These are phyloP conservation scores for Dioszegia aurantiaca DNA, from an alignment of 768 basidiomycete species.

Conservation along the genomic window DNA sequence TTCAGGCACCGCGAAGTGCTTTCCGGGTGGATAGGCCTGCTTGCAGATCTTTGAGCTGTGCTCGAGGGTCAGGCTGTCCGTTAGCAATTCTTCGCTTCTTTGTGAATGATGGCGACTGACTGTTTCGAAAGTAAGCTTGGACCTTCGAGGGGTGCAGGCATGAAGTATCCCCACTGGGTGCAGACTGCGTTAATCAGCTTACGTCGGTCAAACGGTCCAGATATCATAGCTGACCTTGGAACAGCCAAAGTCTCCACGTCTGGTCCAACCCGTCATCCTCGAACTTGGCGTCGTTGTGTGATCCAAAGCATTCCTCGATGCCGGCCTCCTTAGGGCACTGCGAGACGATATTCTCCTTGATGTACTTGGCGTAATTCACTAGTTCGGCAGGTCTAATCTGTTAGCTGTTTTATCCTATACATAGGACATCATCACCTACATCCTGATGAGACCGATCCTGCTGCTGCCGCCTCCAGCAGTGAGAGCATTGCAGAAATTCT, in stretches of 20 bases:
- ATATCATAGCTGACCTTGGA: constrained; percentile 61
- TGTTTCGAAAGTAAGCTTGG: constrained; percentile 73
- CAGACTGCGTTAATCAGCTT: constrained; percentile 56
- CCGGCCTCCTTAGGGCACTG: constrained; percentile 31
- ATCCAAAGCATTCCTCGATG: constrained; percentile 73
- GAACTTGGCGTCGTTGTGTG: constrained; percentile 68
- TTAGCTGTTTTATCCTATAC: neutral
- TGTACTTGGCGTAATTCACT: constrained; percentile 56
- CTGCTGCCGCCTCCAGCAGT: constrained; percentile 33
- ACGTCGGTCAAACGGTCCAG: neutral
- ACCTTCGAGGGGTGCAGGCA: constrained; percentile 60
- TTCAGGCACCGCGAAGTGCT: constrained; percentile 67
- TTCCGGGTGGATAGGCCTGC: constrained; percentile 65
- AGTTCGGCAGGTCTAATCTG: constrained; percentile 25
- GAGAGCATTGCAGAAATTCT: constrained; percentile 45
- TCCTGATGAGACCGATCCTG: constrained; percentile 52
- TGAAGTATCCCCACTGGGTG: constrained; percentile 94
- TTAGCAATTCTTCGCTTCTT: constrained; percentile 18
- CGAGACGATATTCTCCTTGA: constrained; percentile 58
- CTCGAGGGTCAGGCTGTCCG: constrained; percentile 63
- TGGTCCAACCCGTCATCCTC: constrained; percentile 63
- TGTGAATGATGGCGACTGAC: constrained; percentile 21
- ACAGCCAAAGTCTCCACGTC: constrained; percentile 81
- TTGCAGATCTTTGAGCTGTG: constrained; percentile 68
- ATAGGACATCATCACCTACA: constrained; percentile 25